A percentile compares a stretch with the other conserved stretches of the same genome.
phyloP scores from a whole-genome alignment of 2,329 filamentous ascomycete genomes.

The Trichophyton mentagrophytes region DNA sequence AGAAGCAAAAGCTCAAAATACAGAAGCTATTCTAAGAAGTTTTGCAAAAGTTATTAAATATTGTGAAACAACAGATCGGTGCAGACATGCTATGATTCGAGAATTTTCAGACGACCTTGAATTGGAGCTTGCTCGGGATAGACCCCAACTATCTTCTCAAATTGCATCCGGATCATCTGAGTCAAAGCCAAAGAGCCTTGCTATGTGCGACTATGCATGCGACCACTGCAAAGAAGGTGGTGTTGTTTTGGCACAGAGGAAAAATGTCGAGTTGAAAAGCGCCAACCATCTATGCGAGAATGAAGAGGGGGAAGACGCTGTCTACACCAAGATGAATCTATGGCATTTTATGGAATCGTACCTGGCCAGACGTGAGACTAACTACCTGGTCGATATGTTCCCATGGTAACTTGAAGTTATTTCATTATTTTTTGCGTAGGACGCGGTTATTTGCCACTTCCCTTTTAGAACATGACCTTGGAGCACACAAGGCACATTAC shows the following conservation, averaged over 20 bases:
- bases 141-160: constrained; percentile 16
- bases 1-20: constrained; percentile 24
- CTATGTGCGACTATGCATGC: constrained; percentile 60
- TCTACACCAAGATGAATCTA: neutral
- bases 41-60: constrained; percentile 60
- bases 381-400: neutral
- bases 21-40: constrained; percentile 43
- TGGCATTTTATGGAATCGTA: neutral
- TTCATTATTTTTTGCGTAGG: neutral
- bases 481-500: too few species aligned
- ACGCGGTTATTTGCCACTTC: too few species aligned
- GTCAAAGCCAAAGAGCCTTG: constrained; percentile 15
- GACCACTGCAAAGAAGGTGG: constrained; percentile 62
- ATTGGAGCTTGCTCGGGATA: constrained; percentile 20
- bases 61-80: constrained; percentile 62
- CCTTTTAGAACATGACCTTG: too few species aligned
- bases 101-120: constrained; percentile 61
- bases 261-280: neutral
- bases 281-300: neutral
- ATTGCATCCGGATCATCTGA: neutral
- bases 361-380: neutral
- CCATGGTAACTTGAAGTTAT: neutral
- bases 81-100: constrained; percentile 63
- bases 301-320: neutral
- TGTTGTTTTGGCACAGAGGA: neutral